Conservation (phyloP, 352 stramenopile genomes). For the Blastocystis sp. region DNA sequence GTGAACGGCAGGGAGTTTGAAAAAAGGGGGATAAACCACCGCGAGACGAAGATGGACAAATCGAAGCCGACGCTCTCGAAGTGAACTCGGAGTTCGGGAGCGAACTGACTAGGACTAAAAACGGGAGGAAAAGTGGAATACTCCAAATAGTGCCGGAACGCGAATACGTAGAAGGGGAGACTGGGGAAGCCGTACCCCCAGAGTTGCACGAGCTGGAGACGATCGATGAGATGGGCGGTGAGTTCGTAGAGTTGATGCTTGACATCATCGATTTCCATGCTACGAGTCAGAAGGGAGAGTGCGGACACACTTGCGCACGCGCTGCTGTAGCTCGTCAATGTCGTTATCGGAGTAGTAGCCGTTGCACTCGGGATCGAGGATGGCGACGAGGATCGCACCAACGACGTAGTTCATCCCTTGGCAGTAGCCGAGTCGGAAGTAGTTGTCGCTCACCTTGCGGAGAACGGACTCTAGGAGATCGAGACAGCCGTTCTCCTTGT, state of each 20-base stretch:
- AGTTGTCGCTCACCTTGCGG: constrained; percentile 63
- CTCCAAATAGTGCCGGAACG: constrained; percentile 50
- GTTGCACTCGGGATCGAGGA: constrained; percentile 59
- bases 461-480: constrained; percentile 59
- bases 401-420: constrained; percentile 69
- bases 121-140: not conserved
- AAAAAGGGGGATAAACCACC: constrained; percentile 74
- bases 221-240: constrained; percentile 24
- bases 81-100: constrained; percentile 50
- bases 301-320: constrained; percentile 5
- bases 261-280: constrained; percentile 38
- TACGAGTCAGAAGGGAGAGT: not conserved
- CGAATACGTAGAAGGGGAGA: constrained; percentile 51
- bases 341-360: constrained; percentile 69
- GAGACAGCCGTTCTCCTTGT: constrained; percentile 53
- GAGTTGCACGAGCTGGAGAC: constrained; percentile 46
- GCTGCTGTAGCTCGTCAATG: constrained; percentile 36
- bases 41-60: constrained; percentile 63
- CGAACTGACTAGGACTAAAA: constrained; percentile 8
- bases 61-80: constrained; percentile 69
- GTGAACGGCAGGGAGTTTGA: constrained; percentile 33
- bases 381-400: constrained; percentile 33
- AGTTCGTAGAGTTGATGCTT: constrained; percentile 49
- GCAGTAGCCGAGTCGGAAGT: constrained; percentile 66
- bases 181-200: constrained; percentile 68